A percentile compares a stretch with the other conserved stretches of the same genome.
Conservation (phyloP, 352 stramenopile species). For the Phytophthora sp. region DNA sequence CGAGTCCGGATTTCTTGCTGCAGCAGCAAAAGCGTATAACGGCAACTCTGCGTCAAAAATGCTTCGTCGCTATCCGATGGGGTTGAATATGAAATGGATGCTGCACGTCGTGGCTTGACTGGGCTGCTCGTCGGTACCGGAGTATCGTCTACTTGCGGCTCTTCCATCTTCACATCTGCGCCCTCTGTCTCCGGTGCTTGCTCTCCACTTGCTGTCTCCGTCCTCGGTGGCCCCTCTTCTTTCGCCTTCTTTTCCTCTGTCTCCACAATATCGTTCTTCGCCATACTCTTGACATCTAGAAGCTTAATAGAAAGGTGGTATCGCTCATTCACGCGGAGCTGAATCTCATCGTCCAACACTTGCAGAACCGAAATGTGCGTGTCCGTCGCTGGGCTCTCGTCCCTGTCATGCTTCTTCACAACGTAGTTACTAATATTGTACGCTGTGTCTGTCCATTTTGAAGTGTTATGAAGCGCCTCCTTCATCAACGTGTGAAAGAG, state of each 20-base stretch:
- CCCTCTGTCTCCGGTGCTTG: conserved; percentile 20
- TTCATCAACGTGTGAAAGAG: conserved; percentile 87
- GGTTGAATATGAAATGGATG: conserved; percentile 35
- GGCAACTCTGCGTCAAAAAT: conserved; percentile 71
- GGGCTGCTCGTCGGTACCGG: conserved; percentile 29
- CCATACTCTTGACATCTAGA: conserved; percentile 59
- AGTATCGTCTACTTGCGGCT: conserved; percentile 14
- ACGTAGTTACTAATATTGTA: conserved; percentile 72
- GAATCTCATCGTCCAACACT: conserved; percentile 83
- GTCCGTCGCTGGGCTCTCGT: conserved; percentile 27
- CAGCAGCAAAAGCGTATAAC: conserved; percentile 73
- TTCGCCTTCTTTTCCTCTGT: conserved; percentile 12
- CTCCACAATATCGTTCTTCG: conserved; percentile 20
- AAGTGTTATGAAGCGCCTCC: conserved; percentile 69
- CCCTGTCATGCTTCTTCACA: conserved; percentile 51
- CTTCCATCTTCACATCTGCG: conserved; percentile 37
- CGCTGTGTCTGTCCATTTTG: conserved; percentile 72
- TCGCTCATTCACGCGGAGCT: conserved; percentile 76
- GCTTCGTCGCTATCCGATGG: conserved; percentile 44
- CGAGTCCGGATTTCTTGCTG: conserved; percentile 84
- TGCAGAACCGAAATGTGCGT: conserved; percentile 72
- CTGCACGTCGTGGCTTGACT: conserved; percentile 31
- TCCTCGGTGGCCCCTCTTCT: background rate
- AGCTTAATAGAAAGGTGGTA: conserved; percentile 77
- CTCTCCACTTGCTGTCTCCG: conserved; percentile 4